Base-by-base conservation (phyloP, 257 asterid genomes). In the Jacaranda mimosifolia region DNA sequence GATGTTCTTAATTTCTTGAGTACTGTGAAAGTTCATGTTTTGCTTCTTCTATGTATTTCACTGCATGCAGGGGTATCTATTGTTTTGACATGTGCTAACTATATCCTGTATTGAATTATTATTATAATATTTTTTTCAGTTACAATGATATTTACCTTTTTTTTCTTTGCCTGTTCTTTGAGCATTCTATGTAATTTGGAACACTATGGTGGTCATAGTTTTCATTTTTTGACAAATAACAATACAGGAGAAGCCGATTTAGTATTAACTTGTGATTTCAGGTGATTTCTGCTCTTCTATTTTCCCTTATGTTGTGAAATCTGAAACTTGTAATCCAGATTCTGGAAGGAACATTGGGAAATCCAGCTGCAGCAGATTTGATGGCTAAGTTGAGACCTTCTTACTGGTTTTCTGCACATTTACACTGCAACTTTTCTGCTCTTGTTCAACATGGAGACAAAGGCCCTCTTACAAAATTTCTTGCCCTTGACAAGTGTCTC, bases 381-480 rank as follows among this genome's bases (percentile, higher is more conserved):
- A 82, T 95, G 89, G 88, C 83, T 17, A 89, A 88, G 78, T 85
- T 95, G 92, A 95, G 68, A 82, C 98, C 99, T 60, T 74, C 86
- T 66, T 84, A 90, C 83, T 95, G 98, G 98, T 93, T 95, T 85
- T 88, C 99, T 65, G 99, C 98, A 14, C 99, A 95, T 85, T 80
- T 95, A 80, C 99, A 95, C 85, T 95, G 98, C 92, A 91, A 95
- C 87, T 93, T 95, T 81, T 81, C 99, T 79, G 99, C 98, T 79
- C 85, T 91, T 75, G 97, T 91, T 76, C 94, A 91, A 84, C 99
- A 95, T 72, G 93, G 89, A 55, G 90, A 88, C 26, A 81, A 75
- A 75, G 96, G 97, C 69, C 85, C 87, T 52, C 55, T 80, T 74
- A 88, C 90, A 39, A 85, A 84, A 70, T 88, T 88, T 68, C 92